Evolutionary conservation across 495 filamentous ascomycete species (phyloP).

Genomic region (Aspergillus taichungensis): DNA sequence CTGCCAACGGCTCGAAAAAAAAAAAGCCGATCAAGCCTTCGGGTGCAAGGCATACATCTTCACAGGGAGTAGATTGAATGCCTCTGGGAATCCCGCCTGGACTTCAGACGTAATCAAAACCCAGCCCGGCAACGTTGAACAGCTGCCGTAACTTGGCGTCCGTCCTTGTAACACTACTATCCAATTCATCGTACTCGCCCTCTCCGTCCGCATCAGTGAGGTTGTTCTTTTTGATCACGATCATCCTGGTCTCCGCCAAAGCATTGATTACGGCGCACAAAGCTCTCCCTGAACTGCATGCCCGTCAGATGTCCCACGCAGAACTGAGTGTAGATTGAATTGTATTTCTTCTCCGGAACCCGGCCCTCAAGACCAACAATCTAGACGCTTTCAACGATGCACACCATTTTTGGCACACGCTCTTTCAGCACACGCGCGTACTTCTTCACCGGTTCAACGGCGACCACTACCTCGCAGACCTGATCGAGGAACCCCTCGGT

Average conservation of each 20-base stretch:
- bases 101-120: conserved; percentile 59
- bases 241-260: conserved; percentile 41
- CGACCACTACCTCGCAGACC: conserved; percentile 45
- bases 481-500: conserved; percentile 47
- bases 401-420: conserved; percentile 19
- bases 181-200: conserved; percentile 69
- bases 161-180: conserved; percentile 72
- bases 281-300: conserved; percentile 56
- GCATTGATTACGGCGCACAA: conserved; percentile 51
- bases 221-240: conserved; percentile 86
- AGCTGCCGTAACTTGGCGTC: conserved; percentile 61
- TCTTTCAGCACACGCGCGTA: conserved; percentile 32
- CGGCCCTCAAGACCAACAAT: conserved; percentile 71
- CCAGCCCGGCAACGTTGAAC: conserved; percentile 61
- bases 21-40: conserved; percentile 1
- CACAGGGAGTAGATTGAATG: conserved; percentile 57
- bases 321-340: conserved; percentile 71
- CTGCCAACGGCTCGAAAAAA: not conserved
- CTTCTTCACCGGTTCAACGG: conserved; percentile 51
- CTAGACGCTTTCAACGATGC: conserved; percentile 53
- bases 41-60: conserved; percentile 58
- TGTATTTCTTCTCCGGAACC: conserved; percentile 50
- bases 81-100: conserved; percentile 63
- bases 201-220: conserved; percentile 43
- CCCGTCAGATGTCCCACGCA: conserved; percentile 90